Percentiles rank a stretch among this genome's conserved stretches.
Evolutionary conservation across 163 green algal genomes (phyloP).

Genomic region (Prototheca cutis): DNA sequence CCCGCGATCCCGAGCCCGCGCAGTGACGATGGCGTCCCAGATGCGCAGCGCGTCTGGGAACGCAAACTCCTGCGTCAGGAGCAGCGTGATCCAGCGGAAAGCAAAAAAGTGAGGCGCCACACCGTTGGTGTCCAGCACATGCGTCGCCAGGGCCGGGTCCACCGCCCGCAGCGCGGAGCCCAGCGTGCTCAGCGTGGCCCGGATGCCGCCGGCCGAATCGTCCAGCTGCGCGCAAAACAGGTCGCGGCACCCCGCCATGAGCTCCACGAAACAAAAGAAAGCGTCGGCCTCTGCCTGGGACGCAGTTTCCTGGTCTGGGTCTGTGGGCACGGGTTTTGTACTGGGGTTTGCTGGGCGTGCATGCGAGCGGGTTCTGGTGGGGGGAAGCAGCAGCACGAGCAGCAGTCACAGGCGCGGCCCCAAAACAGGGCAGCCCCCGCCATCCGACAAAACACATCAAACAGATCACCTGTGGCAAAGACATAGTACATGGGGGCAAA

Average conservation of each 20-base stretch:
- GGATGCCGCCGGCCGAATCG: slow-evolving; percentile 73
- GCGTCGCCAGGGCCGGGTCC: slow-evolving; percentile 57
- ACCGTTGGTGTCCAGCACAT: slow-evolving; percentile 30
- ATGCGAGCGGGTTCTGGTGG: too few relatives aligned
- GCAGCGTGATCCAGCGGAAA: slow-evolving; percentile 88
- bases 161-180: slow-evolving; percentile 42
- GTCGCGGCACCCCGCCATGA: slow-evolving; percentile 87
- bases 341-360: too few relatives aligned
- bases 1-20: slow-evolving; percentile 35
- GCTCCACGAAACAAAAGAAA: slow-evolving; percentile 89
- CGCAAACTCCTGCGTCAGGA: slow-evolving; percentile 80
- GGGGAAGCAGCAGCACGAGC: too few relatives aligned
- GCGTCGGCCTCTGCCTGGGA: slow-evolving; percentile 75
- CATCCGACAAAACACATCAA: too few relatives aligned
- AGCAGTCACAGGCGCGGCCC: too few relatives aligned
- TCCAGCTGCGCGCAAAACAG: slow-evolving; percentile 88
- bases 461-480: slow-evolving; percentile 55
- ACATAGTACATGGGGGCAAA: slow-evolving; percentile 83
- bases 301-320: too few relatives aligned
- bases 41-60: slow-evolving; percentile 74
- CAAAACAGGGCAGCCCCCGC: too few relatives aligned
- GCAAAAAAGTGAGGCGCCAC: slow-evolving; percentile 87
- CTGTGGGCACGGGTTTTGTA: too few relatives aligned
- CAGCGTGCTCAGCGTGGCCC: slow-evolving; percentile 62
- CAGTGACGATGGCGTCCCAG: slow-evolving; percentile 83